Percentiles rank a stretch among this genome's conserved stretches.
Conservation (phyloP, 331 rosid genomes). For the Erythrophleum ivorense region DNA sequence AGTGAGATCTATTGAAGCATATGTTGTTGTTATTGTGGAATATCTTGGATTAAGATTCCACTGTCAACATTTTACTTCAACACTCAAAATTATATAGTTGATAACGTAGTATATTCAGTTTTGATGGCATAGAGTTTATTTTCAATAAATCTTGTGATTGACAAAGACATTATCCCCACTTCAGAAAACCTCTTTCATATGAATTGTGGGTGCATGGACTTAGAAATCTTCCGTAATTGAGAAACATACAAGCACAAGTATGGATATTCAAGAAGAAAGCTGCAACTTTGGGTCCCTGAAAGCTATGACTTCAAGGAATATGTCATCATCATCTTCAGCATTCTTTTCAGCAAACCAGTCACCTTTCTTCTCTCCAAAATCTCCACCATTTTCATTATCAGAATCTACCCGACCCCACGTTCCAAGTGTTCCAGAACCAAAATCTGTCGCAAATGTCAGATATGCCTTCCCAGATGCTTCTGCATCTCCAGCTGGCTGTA, state of each 20-base stretch:
- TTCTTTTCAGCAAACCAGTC: conserved; percentile 89
- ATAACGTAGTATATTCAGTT: conserved; percentile 29
- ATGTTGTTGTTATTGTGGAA: not conserved
- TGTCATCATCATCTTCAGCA: conserved; percentile 81
- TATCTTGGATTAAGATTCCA: not conserved
- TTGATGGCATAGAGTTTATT: not conserved
- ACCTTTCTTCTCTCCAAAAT: conserved; percentile 89
- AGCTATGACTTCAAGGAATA: conserved; percentile 64
- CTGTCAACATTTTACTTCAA: not conserved
- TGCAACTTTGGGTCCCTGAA: conserved; percentile 56
- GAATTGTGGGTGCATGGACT: conserved; percentile 38
- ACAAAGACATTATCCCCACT: conserved; percentile 36
- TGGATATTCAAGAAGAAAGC: conserved; percentile 82
- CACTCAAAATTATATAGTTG: conserved; percentile 3
- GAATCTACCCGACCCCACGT: conserved; percentile 57
- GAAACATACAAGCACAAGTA: conserved; percentile 42
- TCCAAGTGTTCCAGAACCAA: conserved; percentile 54
- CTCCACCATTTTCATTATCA: conserved; percentile 61
- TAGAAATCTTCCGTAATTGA: conserved; percentile 40
- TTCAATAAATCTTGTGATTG: conserved; percentile 30
- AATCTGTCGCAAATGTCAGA: conserved; percentile 53
- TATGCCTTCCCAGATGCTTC: conserved; percentile 52
- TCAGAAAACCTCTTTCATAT: conserved; percentile 45
- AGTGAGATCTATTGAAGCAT: conserved; percentile 20
- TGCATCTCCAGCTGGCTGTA: conserved; percentile 48